Conservation (phyloP, 768 basidiomycete species). For the Lentinula sp. region DNA sequence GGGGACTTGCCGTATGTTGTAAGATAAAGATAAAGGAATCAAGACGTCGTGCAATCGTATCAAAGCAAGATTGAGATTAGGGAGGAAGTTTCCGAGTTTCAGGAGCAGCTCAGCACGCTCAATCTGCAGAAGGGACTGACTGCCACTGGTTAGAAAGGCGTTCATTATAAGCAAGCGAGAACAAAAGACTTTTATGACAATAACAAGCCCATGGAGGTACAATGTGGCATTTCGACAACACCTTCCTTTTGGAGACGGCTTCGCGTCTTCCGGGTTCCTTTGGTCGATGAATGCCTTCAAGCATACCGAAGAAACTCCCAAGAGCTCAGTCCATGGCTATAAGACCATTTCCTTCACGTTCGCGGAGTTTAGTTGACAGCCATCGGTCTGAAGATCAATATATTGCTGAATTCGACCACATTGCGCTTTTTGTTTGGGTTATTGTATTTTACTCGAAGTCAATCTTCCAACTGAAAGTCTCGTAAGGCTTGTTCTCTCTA, state of each 20-base stretch:
- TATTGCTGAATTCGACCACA: no score
- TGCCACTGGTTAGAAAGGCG: neutral
- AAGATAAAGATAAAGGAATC: conserved; percentile 2
- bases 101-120: conserved; percentile 4
- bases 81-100: neutral
- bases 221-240: conserved; percentile 2
- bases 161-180: conserved; percentile 3
- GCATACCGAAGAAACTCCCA: no score
- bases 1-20: conserved; percentile 3
- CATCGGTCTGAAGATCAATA: no score
- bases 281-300: neutral
- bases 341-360: no score
- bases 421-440: neutral
- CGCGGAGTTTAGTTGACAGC: no score
- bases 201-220: neutral
- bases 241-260: conserved; percentile 3
- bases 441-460: neutral
- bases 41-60: neutral
- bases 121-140: neutral
- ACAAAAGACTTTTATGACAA: conserved; percentile 4
- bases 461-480: neutral
- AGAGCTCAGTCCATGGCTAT: no score
- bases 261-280: neutral
- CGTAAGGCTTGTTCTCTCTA: neutral
- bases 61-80: neutral